Base-by-base conservation (phyloP, 805 yeast species). In the Candida xyloterini region DNA sequence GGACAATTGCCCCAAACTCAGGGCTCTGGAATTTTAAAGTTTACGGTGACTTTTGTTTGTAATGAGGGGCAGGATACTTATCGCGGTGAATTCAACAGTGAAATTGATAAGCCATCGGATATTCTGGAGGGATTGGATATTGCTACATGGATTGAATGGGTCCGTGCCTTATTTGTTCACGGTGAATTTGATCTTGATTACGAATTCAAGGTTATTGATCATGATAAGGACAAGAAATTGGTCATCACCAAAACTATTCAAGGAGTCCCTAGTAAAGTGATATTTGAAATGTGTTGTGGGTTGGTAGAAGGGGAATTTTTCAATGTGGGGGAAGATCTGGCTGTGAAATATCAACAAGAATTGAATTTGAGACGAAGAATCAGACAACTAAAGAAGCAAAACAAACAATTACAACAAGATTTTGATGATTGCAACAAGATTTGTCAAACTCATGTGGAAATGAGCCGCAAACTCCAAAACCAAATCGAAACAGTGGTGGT, bases 171-270 rank as follows among this genome's bases (percentile, higher is more conserved):
- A 8, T 28, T 47, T 23, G 7, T 43, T 9, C 27, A 30, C 8
- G 52, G 49, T 5, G 35, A 39, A 13, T 40, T 37, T 21, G 49
- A 48, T 30, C 29, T 30, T 11, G 38, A 37, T 15, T 48, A 48
- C 27, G 20, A 21, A 4, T 44, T 48, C 27, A 32, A 31, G n/a
- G 30, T 45, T 7, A 15, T 43, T 10, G 44, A 45, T 11, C 14
- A 10, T 9, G 21, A 23, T 3, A 21, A 30, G 7, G 13, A 21
- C 16, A 44, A 29, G 15, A 40, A 18, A 23, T 24, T 48, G 20
- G 38, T 27, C 7, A 46, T 42, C 10, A 44, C 52, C 11, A 39
- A 31, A 25, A 42, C 35, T 22, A 27, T 38, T 7, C 35, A 31
- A n/a, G 50, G 50, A 14, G 35, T 47, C 8, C 31, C 50, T 3